A percentile compares a stretch with the other conserved stretches of the same genome.
Conservation (phyloP, 2,329 filamentous ascomycete genomes). For the Cytospora schulzeri region DNA sequence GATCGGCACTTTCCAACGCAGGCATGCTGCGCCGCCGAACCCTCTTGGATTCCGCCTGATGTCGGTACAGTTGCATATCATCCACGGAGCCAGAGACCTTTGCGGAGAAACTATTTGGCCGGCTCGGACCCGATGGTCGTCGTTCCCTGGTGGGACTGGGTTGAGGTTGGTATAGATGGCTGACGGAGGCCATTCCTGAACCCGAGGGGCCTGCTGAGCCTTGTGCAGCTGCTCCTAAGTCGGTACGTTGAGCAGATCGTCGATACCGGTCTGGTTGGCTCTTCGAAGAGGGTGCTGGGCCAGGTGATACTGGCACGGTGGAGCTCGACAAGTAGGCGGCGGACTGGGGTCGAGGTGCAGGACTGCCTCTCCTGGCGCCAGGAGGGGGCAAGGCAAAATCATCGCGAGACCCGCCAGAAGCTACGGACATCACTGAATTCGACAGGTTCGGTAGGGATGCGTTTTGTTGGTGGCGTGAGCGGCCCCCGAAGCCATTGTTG, state of each 20-base stretch:
- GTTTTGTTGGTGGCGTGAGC: constrained; percentile 40
- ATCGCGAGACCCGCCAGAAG: constrained; percentile 51
- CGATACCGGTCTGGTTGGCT: constrained; percentile 83
- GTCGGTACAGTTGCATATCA: constrained; percentile 66
- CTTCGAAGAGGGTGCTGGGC: constrained; percentile 62
- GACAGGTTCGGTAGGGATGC: constrained; percentile 45
- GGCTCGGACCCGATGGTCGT: constrained; percentile 42
- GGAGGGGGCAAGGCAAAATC: constrained; percentile 51
- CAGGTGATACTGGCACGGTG: constrained; percentile 53
- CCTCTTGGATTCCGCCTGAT: constrained; percentile 69
- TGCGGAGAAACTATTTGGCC: constrained; percentile 57
- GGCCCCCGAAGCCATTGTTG: constrained; percentile 31
- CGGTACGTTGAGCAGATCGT: constrained; percentile 61
- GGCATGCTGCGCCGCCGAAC: constrained; percentile 84
- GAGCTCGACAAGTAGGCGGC: constrained; percentile 43
- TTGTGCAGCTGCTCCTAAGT: constrained; percentile 42
- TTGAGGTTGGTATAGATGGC: constrained; percentile 55
- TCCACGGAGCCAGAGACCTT: constrained; percentile 57
- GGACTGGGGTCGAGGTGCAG: constrained; percentile 47
- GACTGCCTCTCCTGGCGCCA: constrained; percentile 44
- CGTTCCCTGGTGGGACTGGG: constrained; percentile 38
- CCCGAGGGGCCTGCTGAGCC: constrained; percentile 50
- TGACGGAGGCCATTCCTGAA: constrained; percentile 56
- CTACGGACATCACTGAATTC: constrained; percentile 36
- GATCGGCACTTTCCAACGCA: constrained; percentile 55